Evolutionary conservation across 2,329 filamentous ascomycete species (phyloP).

Genomic region (Cercospora sp.): DNA sequence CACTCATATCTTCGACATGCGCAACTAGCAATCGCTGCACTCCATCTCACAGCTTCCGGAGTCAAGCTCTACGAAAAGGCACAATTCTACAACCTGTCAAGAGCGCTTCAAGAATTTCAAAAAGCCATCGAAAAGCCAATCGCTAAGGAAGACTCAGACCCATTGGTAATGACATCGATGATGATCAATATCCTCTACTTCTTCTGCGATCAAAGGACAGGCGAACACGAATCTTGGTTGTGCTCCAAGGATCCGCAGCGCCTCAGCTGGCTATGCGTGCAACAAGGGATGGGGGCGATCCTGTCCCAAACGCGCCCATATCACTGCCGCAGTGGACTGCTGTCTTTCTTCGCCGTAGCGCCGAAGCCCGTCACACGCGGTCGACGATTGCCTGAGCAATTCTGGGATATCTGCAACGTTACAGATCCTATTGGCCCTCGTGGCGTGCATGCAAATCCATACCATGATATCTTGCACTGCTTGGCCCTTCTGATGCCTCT

Average conservation of each 20-base stretch:
- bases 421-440: constrained; percentile 14
- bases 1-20: constrained; percentile 18
- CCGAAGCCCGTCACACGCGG: not conserved
- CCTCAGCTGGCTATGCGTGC: constrained; percentile 18
- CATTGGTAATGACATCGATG: constrained; percentile 18
- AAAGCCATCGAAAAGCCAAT: constrained; percentile 17
- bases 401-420: constrained; percentile 19
- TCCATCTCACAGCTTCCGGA: constrained; percentile 11
- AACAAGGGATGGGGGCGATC: constrained; percentile 18
- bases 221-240: constrained; percentile 13
- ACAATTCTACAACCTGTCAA: constrained; percentile 15
- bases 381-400: constrained; percentile 4
- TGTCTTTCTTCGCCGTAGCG: constrained; percentile 14
- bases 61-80: constrained; percentile 5
- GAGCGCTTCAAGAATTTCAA: constrained; percentile 17
- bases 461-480: constrained; percentile 20
- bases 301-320: constrained; percentile 15
- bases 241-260: constrained; percentile 11
- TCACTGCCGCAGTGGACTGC: constrained; percentile 16
- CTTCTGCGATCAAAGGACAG: not conserved
- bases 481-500: constrained; percentile 16
- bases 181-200: constrained; percentile 18
- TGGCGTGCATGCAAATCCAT: constrained; percentile 19
- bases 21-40: constrained; percentile 16
- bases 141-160: constrained; percentile 15